phyloP scores from a whole-genome alignment of 805 yeast species.

The Candida odintsovae region DNA sequence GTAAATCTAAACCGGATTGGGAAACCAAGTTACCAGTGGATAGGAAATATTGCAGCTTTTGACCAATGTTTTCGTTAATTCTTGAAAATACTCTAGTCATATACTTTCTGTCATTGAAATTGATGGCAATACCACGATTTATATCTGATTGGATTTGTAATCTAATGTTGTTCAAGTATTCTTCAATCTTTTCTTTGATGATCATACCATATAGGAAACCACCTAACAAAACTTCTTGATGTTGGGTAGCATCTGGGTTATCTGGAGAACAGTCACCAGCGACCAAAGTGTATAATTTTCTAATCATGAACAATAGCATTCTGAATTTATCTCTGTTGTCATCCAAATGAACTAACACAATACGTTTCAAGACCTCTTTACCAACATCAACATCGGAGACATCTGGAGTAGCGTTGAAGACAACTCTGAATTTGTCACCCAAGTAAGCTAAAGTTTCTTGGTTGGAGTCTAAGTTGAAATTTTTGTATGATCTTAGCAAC shows the following conservation, averaged over 20 bases:
- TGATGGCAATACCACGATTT: constrained; percentile 72
- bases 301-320: constrained; percentile 86
- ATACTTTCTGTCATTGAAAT: constrained; percentile 79
- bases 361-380: constrained; percentile 69
- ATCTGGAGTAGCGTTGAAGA: constrained; percentile 84
- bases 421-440: constrained; percentile 95
- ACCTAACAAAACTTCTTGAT: constrained; percentile 92
- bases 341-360: constrained; percentile 83
- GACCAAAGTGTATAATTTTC: constrained; percentile 89
- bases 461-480: constrained; percentile 69
- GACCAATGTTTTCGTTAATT: constrained; percentile 90
- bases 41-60: constrained; percentile 86
- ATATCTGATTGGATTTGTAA: constrained; percentile 75
- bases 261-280: constrained; percentile 97
- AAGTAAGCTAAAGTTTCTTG: constrained; percentile 89
- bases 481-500: constrained; percentile 80
- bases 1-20: constrained; percentile 95
- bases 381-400: constrained; percentile 89
- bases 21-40: constrained; percentile 97
- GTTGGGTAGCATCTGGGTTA: constrained; percentile 99
- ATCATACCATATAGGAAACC: constrained; percentile 97
- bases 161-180: constrained; percentile 69
- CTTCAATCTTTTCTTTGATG: constrained; percentile 92
- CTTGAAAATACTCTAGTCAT: constrained; percentile 73
- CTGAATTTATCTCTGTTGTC: constrained; percentile 76